Conservation (phyloP, 2,329 filamentous ascomycete genomes). For the Pseudocercospora vitis region DNA sequence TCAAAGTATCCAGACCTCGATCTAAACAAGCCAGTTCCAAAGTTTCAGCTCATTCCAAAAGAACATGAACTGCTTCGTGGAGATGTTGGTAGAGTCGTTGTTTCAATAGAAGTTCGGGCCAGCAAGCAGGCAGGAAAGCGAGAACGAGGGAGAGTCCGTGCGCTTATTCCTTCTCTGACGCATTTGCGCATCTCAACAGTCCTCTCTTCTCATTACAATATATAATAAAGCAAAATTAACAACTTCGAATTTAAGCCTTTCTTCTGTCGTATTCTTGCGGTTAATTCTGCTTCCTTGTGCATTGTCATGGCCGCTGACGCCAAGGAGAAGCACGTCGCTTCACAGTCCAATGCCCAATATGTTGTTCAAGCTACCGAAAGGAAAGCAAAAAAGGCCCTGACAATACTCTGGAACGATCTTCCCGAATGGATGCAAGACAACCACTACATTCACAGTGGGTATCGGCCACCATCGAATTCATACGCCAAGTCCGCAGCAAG, state of each 20-base stretch:
- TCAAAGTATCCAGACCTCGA: background rate
- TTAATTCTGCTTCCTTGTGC: too few species aligned
- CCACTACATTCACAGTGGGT: conserved; percentile 66
- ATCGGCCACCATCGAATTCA: conserved; percentile 63
- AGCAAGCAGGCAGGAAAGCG: conserved; percentile 2
- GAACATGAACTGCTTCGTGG: background rate
- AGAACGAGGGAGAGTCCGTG: conserved; percentile 3
- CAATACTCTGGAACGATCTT: conserved; percentile 50
- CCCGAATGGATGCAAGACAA: conserved; percentile 59
- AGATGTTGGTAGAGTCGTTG: conserved; percentile 3
- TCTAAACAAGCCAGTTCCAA: background rate
- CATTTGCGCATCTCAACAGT: conserved; percentile 5
- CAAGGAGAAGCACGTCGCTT: background rate
- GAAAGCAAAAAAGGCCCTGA: conserved; percentile 42
- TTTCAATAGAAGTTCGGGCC: background rate
- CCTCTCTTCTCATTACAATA: background rate
- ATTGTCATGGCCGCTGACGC: background rate
- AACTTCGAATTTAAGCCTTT: too few species aligned
- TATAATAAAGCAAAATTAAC: too few species aligned
- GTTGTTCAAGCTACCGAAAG: conserved; percentile 24
- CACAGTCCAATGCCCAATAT: background rate
- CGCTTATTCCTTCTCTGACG: background rate
- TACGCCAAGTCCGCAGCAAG: conserved; percentile 59
- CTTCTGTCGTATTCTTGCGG: too few species aligned
- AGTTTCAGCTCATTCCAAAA: background rate